Evolutionary conservation across 805 yeast genomes (phyloP).

Genomic region (Ogataea trehaloabstinens): DNA sequence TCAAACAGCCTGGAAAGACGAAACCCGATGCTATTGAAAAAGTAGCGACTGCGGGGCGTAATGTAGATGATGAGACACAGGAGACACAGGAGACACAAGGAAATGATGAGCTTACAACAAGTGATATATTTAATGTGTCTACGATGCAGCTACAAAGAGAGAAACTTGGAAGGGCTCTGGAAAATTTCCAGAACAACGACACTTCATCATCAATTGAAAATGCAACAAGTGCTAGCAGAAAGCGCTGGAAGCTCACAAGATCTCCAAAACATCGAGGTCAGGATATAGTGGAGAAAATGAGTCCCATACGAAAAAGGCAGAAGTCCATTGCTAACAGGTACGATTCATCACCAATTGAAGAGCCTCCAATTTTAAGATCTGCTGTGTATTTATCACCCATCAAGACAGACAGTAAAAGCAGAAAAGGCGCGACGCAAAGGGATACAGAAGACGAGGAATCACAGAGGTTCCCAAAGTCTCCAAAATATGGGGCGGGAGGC

Average conservation of each 20-base stretch:
- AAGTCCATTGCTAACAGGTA: constrained; percentile 23
- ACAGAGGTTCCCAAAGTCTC: constrained; percentile 46
- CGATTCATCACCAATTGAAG: constrained; percentile 35
- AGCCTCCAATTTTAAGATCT: constrained; percentile 29
- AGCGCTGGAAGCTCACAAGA: constrained; percentile 16
- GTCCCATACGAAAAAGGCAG: constrained; percentile 17
- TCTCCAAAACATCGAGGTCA: constrained; percentile 11
- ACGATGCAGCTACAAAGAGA: constrained; percentile 14
- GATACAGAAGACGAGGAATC: constrained; percentile 16
- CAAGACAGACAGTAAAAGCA: constrained; percentile 3
- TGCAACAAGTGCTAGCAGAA: not conserved
- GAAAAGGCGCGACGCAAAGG: constrained; percentile 1
- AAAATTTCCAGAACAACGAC: constrained; percentile 3
- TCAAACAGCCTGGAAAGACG: constrained; percentile 14
- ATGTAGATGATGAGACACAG: constrained; percentile 2
- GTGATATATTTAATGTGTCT: constrained; percentile 19
- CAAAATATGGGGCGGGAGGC: constrained; percentile 42
- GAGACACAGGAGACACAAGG: not conserved
- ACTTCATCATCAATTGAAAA: constrained; percentile 4
- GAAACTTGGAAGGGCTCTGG: constrained; percentile 5
- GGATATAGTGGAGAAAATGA: constrained; percentile 8
- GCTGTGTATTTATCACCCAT: constrained; percentile 21
- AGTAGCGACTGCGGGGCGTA: constrained; percentile 6
- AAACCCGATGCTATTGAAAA: constrained; percentile 16
- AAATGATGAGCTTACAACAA: constrained; percentile 17